Evolutionary conservation across 2,329 filamentous ascomycete genomes (phyloP), one percentile per base, ranked within the genome.

Genomic region (Beauveria sp.): DNA sequence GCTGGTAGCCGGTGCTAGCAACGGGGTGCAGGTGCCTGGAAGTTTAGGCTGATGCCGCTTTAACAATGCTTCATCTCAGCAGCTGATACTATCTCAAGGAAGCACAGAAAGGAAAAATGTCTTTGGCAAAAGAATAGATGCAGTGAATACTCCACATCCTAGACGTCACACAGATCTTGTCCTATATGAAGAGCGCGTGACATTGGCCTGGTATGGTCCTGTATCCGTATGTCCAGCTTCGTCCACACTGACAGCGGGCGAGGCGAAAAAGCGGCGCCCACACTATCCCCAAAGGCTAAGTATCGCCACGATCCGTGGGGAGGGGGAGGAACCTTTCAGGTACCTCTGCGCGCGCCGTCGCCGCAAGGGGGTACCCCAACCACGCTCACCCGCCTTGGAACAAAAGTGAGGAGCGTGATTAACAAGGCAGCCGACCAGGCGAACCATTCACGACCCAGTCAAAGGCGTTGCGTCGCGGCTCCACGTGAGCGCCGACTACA

Each of bases 341-440:
- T 59, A 59, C 24, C 57, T 45, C 38, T 38, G 12, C 40, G 24
- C 47, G 24, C 26, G 14, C 47, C 24, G 6, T 6, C 22, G 6
- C 18, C 14, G 46, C n/a, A n/a, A 38, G 16, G 5, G 47, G 54
- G 53, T 62, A 62, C 60, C 47, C 26, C 45, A 10, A 16, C 51
- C 30, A 40, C 43, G 14, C 28, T 22, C 46, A 22, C 8, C 34
- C 51, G 20, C n/a, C 34, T 38, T 16, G 14, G 14, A n/a, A 30
- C 28, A 34, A n/a, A 57, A 45, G 57, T 60, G 43, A 47, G 45
- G 42, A 46, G 61, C 61, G 61, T 63, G 61, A 63, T 43, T 60
- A 28, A 24, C 43, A 56, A 63, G 61, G 61, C 61, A 63, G 50
- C 30, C 61, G 61, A 60, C 57, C 61, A 55, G 50, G 56, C 61